phyloP scores from a whole-genome alignment of 768 basidiomycete genomes.

The Collybia nuda region DNA sequence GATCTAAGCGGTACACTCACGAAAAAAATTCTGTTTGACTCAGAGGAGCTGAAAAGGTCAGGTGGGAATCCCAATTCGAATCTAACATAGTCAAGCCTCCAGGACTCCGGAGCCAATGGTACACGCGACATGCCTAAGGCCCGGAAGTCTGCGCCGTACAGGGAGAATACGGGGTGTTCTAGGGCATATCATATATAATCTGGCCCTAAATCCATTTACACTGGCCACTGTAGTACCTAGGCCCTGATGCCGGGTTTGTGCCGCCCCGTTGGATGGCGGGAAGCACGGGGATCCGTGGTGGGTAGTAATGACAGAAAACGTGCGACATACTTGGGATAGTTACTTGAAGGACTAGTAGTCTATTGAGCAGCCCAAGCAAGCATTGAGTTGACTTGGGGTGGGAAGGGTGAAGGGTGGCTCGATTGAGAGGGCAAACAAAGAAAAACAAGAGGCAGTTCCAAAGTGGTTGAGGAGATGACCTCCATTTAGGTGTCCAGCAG shows the following conservation, averaged over 20 bases:
- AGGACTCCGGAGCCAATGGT: slow-evolving; percentile 6
- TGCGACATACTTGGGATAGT: too few relatives aligned
- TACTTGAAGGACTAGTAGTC: too few relatives aligned
- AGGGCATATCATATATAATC: slow-evolving; percentile 1
- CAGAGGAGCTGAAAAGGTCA: slow-evolving; percentile 7
- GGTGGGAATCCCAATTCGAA: slow-evolving; percentile 8
- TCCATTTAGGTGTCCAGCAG: slow-evolving; percentile 41
- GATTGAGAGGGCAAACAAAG: slow-evolving; percentile 30
- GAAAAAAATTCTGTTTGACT: not conserved
- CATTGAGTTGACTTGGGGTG: not conserved
- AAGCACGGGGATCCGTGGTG: not conserved
- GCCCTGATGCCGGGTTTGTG: slow-evolving; percentile 2
- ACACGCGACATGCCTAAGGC: slow-evolving; percentile 3
- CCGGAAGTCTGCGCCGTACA: not conserved
- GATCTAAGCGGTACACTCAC: too few relatives aligned
- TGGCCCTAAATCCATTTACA: slow-evolving; percentile 1
- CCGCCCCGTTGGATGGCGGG: not conserved
- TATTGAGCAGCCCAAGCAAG: not conserved
- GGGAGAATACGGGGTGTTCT: slow-evolving; percentile 5
- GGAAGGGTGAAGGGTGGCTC: slow-evolving; percentile 18
- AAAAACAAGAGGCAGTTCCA: slow-evolving; percentile 31
- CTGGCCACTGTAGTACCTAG: not conserved
- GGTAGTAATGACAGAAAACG: not conserved
- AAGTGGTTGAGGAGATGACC: slow-evolving; percentile 30
- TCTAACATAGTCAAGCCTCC: too few relatives aligned